These are phyloP conservation scores for Globisporangium echinulatum DNA, from an alignment of 352 stramenopile genomes.

Conservation along the genomic window DNA sequence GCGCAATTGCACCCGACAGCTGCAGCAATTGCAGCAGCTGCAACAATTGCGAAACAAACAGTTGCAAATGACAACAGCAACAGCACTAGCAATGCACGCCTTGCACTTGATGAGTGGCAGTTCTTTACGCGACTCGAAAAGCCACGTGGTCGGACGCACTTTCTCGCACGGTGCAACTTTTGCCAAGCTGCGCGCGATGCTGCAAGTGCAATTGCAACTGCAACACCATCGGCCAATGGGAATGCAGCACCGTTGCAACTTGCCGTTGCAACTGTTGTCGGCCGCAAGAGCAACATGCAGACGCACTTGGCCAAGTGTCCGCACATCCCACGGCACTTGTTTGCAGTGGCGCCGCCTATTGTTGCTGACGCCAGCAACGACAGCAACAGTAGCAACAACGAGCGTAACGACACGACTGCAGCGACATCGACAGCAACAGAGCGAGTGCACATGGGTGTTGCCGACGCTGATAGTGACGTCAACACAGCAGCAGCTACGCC, in stretches of 20 bases:
- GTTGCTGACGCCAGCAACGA: not conserved
- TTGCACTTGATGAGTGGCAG: conserved; percentile 70
- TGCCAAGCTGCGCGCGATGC: conserved; percentile 67
- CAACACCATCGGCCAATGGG: conserved; percentile 41
- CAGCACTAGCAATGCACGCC: conserved; percentile 22
- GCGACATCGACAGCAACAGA: not conserved
- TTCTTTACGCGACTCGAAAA: conserved; percentile 74
- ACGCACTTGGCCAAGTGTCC: conserved; percentile 74
- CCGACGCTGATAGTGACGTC: too few species aligned
- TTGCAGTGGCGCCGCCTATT: not conserved
- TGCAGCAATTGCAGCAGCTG: not conserved
- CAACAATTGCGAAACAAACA: not conserved
- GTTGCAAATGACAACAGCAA: not conserved
- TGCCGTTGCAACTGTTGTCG: conserved; percentile 49
- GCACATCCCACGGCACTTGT: conserved; percentile 51
- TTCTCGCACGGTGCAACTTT: conserved; percentile 77
- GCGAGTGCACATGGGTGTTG: too few species aligned
- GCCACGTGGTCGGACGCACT: conserved; percentile 68
- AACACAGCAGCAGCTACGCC: too few species aligned
- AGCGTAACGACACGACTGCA: not conserved
- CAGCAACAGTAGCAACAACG: conserved; percentile 9
- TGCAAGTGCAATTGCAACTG: conserved; percentile 44
- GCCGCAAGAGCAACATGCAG: conserved; percentile 80
- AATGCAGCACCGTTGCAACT: too few species aligned
- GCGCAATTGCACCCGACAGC: not conserved